Percentiles rank a stretch among this genome's conserved stretches.
Evolutionary conservation across 208 protist species (phyloP).

Genomic region (Vickermania ingenoplastis): DNA sequence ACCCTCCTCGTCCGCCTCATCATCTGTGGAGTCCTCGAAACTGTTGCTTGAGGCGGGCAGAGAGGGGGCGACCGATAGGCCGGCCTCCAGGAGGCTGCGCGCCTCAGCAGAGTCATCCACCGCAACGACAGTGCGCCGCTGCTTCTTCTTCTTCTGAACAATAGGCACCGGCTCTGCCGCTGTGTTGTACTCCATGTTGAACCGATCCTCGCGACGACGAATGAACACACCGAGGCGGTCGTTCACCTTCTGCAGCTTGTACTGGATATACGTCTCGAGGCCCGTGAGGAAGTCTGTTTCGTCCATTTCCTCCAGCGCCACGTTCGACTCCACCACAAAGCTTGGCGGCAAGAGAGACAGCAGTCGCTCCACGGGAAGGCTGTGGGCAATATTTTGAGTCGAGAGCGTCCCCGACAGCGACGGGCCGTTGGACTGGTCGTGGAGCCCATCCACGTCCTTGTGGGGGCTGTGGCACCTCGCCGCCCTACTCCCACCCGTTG

Average conservation of each 20-base stretch:
- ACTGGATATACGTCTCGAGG: neutral
- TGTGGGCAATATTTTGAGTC: neutral
- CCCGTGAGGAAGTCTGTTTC: neutral
- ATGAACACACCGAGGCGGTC: neutral
- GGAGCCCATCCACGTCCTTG: too few relatives aligned
- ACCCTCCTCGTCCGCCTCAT: neutral
- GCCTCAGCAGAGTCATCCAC: neutral
- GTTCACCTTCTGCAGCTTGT: neutral
- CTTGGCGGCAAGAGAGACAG: neutral
- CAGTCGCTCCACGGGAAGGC: neutral
- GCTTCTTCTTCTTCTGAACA: too few relatives aligned
- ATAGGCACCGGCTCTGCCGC: neutral
- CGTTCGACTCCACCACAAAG: neutral
- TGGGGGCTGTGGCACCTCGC: too few relatives aligned
- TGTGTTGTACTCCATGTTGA: neutral
- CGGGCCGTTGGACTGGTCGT: neutral
- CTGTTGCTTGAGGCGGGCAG: neutral
- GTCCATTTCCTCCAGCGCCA: neutral
- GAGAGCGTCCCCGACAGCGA: neutral
- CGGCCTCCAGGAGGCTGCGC: neutral
- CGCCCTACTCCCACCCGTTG: neutral
- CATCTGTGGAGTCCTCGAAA: neutral
- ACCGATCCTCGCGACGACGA: neutral
- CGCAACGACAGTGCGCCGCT: neutral
- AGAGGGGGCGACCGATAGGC: neutral